Percentiles rank a stretch among this genome's conserved stretches.
Evolutionary conservation across 345 rosid genomes (phyloP).

Genomic region (Turnera subulata): DNA sequence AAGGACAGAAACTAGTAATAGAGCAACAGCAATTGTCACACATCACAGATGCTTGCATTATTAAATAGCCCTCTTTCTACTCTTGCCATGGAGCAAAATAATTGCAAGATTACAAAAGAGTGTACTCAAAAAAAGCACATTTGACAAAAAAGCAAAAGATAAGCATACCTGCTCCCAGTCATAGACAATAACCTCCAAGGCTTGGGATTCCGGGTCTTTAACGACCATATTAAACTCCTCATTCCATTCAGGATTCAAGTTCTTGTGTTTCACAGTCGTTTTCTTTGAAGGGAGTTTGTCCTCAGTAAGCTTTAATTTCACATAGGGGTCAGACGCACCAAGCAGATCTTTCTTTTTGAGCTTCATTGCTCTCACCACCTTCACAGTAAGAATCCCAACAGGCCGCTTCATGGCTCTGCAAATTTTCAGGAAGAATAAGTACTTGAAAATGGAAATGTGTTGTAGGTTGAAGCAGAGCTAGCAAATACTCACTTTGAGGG

Average conservation of each 20-base stretch:
- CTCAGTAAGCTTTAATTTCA: slow-evolving; percentile 80
- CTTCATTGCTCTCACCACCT: slow-evolving; percentile 66
- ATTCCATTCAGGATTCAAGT: slow-evolving; percentile 97
- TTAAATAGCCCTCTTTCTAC: background rate
- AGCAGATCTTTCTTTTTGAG: slow-evolving; percentile 84
- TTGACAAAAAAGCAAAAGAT: background rate
- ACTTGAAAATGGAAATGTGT: background rate
- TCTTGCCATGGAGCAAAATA: background rate
- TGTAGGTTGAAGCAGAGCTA: slow-evolving; percentile 1
- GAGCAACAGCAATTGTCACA: background rate
- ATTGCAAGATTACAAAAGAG: too few species aligned
- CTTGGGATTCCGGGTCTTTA: slow-evolving; percentile 77
- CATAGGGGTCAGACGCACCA: slow-evolving; percentile 93
- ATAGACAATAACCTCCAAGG: slow-evolving; percentile 53
- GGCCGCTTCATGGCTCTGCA: slow-evolving; percentile 79
- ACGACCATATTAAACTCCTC: slow-evolving; percentile 71
- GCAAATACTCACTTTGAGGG: slow-evolving; percentile 55
- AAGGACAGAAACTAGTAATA: background rate
- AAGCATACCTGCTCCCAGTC: slow-evolving; percentile 89
- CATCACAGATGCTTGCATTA: background rate
- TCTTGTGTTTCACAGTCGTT: slow-evolving; percentile 80
- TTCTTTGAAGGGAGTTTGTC: slow-evolving; percentile 78
- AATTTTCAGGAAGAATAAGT: slow-evolving; percentile 9
- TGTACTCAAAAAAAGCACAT: too few species aligned
- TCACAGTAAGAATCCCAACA: slow-evolving; percentile 82